Conservation (phyloP, 768 basidiomycete genomes). For the Phlegmacium glaucopus region DNA sequence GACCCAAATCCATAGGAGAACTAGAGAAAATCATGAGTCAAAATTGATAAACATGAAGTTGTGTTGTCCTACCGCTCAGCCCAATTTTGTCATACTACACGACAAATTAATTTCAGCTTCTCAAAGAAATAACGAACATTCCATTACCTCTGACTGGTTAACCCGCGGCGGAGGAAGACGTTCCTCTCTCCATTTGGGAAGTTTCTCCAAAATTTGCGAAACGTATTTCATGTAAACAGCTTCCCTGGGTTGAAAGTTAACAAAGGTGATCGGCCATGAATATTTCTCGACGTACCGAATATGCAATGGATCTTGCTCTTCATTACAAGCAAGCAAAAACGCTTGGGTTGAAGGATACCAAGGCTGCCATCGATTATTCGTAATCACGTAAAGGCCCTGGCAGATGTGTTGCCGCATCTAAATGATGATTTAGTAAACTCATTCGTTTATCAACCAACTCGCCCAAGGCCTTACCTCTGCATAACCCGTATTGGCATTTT, state of each 20-base stretch:
- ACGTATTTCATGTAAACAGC: constrained; percentile 56
- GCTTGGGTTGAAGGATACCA: constrained; percentile 52
- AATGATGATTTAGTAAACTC: neutral
- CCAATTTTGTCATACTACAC: constrained; percentile 83
- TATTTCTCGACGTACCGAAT: constrained; percentile 42
- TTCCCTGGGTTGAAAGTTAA: constrained; percentile 33
- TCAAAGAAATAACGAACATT: constrained; percentile 8
- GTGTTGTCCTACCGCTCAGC: constrained; percentile 58
- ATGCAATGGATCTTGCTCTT: constrained; percentile 52
- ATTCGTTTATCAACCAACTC: constrained; percentile 2
- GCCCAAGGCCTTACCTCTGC: constrained; percentile 58
- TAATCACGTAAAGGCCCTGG: constrained; percentile 55
- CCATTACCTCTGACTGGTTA: constrained; percentile 66
- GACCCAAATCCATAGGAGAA: constrained; percentile 78
- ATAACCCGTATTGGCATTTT: constrained; percentile 77
- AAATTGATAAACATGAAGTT: constrained; percentile 1
- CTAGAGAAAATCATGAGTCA: constrained; percentile 33
- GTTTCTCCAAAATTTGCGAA: constrained; percentile 47
- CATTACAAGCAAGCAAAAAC: constrained; percentile 54
- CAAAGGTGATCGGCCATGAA: constrained; percentile 1
- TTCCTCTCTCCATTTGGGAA: constrained; percentile 70
- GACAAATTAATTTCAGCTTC: neutral
- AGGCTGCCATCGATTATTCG: constrained; percentile 66
- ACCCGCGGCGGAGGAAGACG: constrained; percentile 85
- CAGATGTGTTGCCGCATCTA: constrained; percentile 73